These are phyloP conservation scores for Cladobotryum protrusum DNA, from an alignment of 2,329 filamentous ascomycete genomes.

Conservation along the genomic window DNA sequence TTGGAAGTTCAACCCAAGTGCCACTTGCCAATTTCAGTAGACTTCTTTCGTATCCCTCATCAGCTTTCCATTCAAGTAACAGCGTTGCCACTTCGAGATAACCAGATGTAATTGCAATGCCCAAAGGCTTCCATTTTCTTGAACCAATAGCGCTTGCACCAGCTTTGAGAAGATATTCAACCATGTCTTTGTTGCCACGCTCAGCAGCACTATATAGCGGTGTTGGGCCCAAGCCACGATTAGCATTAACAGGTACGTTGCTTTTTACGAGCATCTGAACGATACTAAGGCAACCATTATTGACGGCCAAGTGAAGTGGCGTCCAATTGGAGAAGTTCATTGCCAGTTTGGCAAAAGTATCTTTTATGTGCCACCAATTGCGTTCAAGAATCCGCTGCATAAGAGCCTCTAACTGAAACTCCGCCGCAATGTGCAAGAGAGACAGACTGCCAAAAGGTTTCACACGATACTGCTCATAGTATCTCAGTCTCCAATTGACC, in stretches of 20 bases:
- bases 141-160: background rate
- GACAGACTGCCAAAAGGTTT: background rate
- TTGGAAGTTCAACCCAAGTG: too few species aligned
- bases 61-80: background rate
- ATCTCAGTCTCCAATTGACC: background rate
- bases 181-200: background rate
- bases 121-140: background rate
- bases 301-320: background rate
- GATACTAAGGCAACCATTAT: background rate
- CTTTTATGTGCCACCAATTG: background rate
- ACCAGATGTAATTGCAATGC: rapidly evolving
- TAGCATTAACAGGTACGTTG: background rate
- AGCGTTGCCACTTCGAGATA: background rate
- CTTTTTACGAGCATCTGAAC: background rate
- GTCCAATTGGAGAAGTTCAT: background rate
- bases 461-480: background rate
- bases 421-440: background rate
- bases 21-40: background rate
- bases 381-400: background rate
- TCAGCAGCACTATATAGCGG: background rate
- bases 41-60: too few species aligned
- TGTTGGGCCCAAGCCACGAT: background rate
- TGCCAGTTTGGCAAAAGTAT: background rate
- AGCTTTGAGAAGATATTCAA: background rate
- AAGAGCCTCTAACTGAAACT: background rate